Evolutionary conservation across 2,329 filamentous ascomycete species (phyloP).

Genomic region (Pyricularia pennisetigena): DNA sequence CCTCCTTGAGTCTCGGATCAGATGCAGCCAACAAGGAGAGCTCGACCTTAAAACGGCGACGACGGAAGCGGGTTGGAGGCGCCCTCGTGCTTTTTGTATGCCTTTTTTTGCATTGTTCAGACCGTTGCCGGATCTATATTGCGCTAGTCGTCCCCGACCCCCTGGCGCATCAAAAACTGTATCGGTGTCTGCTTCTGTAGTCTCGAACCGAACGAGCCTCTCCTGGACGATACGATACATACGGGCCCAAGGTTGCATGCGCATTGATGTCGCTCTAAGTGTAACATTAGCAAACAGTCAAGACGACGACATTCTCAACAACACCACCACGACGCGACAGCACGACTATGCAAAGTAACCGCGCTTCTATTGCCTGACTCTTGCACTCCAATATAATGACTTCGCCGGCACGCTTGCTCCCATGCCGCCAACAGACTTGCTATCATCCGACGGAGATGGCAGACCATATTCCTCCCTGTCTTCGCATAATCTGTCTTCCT

Average conservation of each 20-base stretch:
- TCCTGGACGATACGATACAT: background rate
- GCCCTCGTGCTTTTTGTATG: background rate
- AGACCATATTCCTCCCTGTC: slow-evolving; percentile 16
- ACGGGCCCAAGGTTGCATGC: background rate
- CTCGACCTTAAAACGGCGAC: background rate
- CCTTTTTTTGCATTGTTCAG: background rate
- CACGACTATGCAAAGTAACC: background rate
- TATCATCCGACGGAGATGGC: slow-evolving; percentile 23
- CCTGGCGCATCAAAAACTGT: background rate
- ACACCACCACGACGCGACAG: background rate
- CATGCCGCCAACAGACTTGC: slow-evolving; percentile 26
- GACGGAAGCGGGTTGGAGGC: background rate
- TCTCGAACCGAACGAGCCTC: background rate
- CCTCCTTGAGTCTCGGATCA: background rate
- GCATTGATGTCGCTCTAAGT: background rate
- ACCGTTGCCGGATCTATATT: background rate
- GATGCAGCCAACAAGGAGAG: background rate
- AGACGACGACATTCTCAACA: background rate
- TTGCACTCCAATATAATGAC: slow-evolving; percentile 20
- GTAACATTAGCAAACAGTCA: background rate
- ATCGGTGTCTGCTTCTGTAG: background rate
- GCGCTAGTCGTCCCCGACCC: background rate
- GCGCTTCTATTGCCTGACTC: background rate
- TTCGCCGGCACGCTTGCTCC: slow-evolving; percentile 20
- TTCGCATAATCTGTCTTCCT: slow-evolving; percentile 2